phyloP scores from a whole-genome alignment of 805 yeast species.

The Saccharomycopsis oosterbeekiorum region DNA sequence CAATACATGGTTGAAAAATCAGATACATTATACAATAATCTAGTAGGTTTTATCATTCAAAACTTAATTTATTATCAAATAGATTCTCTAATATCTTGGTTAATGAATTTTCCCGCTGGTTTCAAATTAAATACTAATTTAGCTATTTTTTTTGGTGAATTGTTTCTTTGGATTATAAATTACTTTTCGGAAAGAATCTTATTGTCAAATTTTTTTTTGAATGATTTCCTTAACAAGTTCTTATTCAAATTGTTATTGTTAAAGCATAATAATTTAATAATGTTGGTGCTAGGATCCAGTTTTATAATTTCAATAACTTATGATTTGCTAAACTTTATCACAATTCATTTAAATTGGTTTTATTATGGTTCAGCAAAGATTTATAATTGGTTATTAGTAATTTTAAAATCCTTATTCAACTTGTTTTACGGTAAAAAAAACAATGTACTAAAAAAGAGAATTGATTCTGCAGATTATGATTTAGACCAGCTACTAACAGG shows the following conservation, averaged over 20 bases:
- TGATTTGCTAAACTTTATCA: constrained; percentile 53
- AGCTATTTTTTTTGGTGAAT: constrained; percentile 75
- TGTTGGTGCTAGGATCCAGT: constrained; percentile 47
- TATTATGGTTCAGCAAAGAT: constrained; percentile 72
- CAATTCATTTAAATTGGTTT: constrained; percentile 68
- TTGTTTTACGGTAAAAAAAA: constrained; percentile 84
- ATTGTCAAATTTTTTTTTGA: constrained; percentile 7
- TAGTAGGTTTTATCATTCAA: constrained; percentile 29
- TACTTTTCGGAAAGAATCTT: constrained; percentile 38
- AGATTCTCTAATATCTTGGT: constrained; percentile 48
- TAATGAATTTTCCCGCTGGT: constrained; percentile 89
- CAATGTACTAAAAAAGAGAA: constrained; percentile 73
- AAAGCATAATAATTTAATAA: neutral
- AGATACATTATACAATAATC: constrained; percentile 21
- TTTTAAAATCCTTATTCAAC: constrained; percentile 65
- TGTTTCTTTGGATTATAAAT: constrained; percentile 75
- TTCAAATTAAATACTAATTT: constrained; percentile 82
- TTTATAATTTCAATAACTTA: constrained; percentile 55
- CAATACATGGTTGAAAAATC: constrained; percentile 35
- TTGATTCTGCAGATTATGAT: constrained; percentile 77
- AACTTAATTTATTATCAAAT: constrained; percentile 36
- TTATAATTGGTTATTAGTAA: constrained; percentile 62
- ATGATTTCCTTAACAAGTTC: constrained; percentile 13
- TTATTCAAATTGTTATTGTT: neutral
- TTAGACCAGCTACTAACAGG: constrained; percentile 84